phyloP scores from a whole-genome alignment of 768 basidiomycete genomes.

The Mycena venus region DNA sequence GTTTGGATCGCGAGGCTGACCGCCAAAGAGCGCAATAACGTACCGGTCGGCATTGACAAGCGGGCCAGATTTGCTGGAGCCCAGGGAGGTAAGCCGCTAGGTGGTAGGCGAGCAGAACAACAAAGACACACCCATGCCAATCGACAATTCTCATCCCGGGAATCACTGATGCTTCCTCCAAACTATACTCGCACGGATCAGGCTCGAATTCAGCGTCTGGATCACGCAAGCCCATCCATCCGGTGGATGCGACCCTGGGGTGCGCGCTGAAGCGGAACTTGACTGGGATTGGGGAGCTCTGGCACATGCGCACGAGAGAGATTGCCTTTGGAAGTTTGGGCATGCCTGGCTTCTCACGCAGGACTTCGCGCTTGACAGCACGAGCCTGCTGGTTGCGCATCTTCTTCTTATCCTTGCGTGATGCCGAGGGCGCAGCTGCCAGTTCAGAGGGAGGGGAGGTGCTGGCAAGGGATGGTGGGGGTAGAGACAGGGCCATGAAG shows the following conservation, averaged over 20 bases:
- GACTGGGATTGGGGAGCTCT: background rate
- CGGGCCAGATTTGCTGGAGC: too few species aligned
- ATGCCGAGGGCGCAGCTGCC: background rate
- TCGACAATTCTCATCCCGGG: background rate
- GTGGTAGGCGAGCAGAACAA: too few species aligned
- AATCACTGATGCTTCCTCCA: background rate
- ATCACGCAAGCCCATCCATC: background rate
- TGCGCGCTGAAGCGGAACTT: too few species aligned
- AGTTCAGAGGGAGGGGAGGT: background rate
- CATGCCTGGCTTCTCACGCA: background rate
- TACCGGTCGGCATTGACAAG: too few species aligned
- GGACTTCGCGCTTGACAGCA: background rate
- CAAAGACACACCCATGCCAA: conserved; percentile 1
- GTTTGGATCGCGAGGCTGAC: background rate
- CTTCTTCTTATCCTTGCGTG: background rate
- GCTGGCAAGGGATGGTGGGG: too few species aligned
- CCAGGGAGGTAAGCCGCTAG: too few species aligned
- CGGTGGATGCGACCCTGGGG: background rate
- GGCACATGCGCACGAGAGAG: background rate
- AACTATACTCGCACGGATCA: background rate
- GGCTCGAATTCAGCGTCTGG: background rate
- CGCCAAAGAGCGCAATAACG: background rate
- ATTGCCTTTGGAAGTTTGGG: background rate
- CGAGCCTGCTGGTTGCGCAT: background rate
- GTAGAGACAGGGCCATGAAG: too few species aligned